phyloP scores from a whole-genome alignment of 2,329 filamentous ascomycete species.

The Tolypocladium amazonense region DNA sequence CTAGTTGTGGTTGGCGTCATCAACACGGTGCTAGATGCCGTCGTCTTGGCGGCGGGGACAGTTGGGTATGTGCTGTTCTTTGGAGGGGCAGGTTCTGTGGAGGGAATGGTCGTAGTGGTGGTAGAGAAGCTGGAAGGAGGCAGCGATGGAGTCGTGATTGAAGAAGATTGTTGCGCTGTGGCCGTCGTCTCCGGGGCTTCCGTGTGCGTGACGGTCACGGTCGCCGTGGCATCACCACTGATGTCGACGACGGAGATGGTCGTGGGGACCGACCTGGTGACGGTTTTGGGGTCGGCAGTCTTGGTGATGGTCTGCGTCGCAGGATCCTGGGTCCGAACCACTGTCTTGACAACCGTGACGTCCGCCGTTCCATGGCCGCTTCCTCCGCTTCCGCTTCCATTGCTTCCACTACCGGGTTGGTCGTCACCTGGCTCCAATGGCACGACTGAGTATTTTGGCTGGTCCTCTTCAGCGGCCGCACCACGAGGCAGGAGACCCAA shows the following conservation, averaged over 20 bases:
- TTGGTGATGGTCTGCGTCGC: conserved; percentile 16
- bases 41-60: neutral
- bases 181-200: neutral
- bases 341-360: conserved; percentile 24
- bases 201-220: conserved; percentile 16
- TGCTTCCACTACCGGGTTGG: conserved; percentile 6
- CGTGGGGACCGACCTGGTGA: conserved; percentile 17
- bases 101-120: neutral
- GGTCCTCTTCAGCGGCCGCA: conserved; percentile 4
- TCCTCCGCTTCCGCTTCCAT: conserved; percentile 3
- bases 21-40: conserved; percentile 1
- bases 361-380: conserved; percentile 7
- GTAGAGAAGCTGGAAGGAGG: neutral
- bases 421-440: conserved; percentile 23
- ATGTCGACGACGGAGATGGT: conserved; percentile 22
- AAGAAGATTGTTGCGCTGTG: neutral
- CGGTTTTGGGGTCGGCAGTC: conserved; percentile 14
- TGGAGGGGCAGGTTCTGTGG: neutral
- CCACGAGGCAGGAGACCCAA: conserved; percentile 13
- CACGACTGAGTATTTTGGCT: conserved; percentile 27
- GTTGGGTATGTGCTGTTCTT: neutral
- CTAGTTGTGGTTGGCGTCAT: neutral
- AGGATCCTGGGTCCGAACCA: conserved; percentile 16
- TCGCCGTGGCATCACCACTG: conserved; percentile 11
- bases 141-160: conserved; percentile 3